Base-by-base conservation (phyloP, 2,329 filamentous ascomycete genomes). In the Elsinoe australis region DNA sequence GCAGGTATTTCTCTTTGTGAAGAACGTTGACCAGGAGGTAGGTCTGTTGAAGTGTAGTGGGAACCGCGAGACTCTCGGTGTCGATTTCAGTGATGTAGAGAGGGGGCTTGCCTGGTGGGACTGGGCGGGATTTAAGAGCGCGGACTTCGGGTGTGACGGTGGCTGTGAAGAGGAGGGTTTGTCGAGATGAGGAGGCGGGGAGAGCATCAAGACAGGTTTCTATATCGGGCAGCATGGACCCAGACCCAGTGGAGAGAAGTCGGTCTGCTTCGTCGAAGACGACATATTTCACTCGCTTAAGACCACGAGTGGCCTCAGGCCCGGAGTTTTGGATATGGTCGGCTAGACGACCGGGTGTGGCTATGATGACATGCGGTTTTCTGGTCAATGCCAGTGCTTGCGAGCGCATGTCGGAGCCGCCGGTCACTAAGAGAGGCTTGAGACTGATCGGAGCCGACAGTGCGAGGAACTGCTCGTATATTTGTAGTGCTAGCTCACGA, bases 231-330 rank as follows among this genome's bases (percentile, higher is more conserved):
- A 95, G 74, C 89, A 95, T 95, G 66, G 83, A 89, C 19, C 89
- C 90, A 14, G 78, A 75, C 42, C 80, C 78, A 26, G 81, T 76
- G 31, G 83, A 78, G 35, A 98, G 78, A 29, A 98, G 74, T 35
- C 92, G 80, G 68, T 98, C 92, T 3, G 92, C 92, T 72, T 98
- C 92, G 62, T 98, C 92, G 33, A 98, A 82, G 5, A 98, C 88
- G 2, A 96, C 85, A 64, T 86, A 89, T 50, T 79, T 80, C 19
- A 87, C 83, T 44, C 89, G 78, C 14, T 81, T 76, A 36, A 98
- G 71, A 1, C 88, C 89, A 51, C 80, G 81, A 51, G 94, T 79
- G 0, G 90, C 96, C 62, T 98, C 92, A 59, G 89, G 81, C 34
- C 92, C 92, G 12, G 90, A 96, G 1, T 80, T 89, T 31, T 82